Conservation (phyloP, 257 asterid species). For the Ilex aquifolium region DNA sequence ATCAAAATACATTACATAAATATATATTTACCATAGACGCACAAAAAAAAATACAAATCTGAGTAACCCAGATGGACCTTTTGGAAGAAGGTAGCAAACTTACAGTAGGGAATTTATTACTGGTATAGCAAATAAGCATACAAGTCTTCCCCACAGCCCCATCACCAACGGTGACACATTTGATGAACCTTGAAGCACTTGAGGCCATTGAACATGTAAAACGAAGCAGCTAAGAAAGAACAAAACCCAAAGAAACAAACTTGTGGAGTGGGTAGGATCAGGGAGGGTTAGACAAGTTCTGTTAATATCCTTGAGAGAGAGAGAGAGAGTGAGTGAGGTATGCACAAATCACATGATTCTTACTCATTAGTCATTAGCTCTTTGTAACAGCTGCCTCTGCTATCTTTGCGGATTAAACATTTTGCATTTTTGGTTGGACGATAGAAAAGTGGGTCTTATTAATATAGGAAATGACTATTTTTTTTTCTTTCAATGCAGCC, state of each 20-base stretch:
- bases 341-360: conserved; percentile 56
- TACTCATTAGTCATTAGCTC: no score
- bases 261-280: conserved; percentile 36
- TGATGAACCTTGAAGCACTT: conserved; percentile 87
- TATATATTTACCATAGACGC: background rate
- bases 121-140: conserved; percentile 97
- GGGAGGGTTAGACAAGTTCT: conserved; percentile 17
- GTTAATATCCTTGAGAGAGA: background rate
- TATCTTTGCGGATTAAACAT: background rate
- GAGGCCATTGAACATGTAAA: conserved; percentile 58
- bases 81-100: conserved; percentile 17
- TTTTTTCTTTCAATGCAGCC: background rate
- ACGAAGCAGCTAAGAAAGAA: background rate
- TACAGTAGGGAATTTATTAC: conserved; percentile 96
- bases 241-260: conserved; percentile 11
- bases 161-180: conserved; percentile 98
- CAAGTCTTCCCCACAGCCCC: conserved; percentile 99
- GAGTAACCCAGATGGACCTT: conserved; percentile 22
- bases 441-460: no score
- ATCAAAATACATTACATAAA: background rate
- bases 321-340: conserved; percentile 16
- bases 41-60: background rate
- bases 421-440: no score
- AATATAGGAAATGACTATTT: background rate
- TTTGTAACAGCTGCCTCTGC: conserved; percentile 16